A percentile compares a stretch with the other conserved stretches of the same genome.
These are phyloP conservation scores for Candida namnaoensis DNA, from an alignment of 805 yeast genomes.

Conservation along the genomic window DNA sequence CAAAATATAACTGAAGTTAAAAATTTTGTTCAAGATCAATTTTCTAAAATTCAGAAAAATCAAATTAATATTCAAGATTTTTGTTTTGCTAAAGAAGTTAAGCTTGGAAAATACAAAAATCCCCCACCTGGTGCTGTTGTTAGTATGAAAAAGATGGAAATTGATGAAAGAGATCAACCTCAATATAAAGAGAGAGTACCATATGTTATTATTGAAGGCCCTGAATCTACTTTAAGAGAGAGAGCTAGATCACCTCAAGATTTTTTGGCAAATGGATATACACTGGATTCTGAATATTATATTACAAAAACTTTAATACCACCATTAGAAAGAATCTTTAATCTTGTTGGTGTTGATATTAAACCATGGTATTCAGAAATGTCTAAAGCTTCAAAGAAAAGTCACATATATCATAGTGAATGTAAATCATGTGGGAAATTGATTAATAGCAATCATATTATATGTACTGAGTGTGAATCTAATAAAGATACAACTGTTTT, in stretches of 20 bases:
- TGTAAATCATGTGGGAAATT: slow-evolving; percentile 13
- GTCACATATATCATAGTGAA: slow-evolving; percentile 21
- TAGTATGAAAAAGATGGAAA: slow-evolving; percentile 49
- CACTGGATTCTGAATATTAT: slow-evolving; percentile 77
- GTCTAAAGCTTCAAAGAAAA: slow-evolving; percentile 32
- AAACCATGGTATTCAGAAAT: slow-evolving; percentile 67
- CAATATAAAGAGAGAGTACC: slow-evolving; percentile 87
- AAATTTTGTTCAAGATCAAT: slow-evolving; percentile 53
- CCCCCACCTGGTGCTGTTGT: slow-evolving; percentile 91
- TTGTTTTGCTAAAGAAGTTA: slow-evolving; percentile 86
- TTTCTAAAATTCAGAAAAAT: slow-evolving; percentile 54
- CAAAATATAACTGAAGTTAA: slow-evolving; percentile 66
- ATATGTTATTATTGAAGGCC: slow-evolving; percentile 65
- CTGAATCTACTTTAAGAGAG: slow-evolving; percentile 56
- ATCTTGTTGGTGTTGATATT: slow-evolving; percentile 74
- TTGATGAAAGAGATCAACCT: slow-evolving; percentile 71
- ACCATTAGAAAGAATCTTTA: slow-evolving; percentile 80
- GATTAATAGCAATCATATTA: slow-evolving; percentile 4
- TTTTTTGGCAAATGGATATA: slow-evolving; percentile 36
- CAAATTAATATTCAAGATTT: slow-evolving; percentile 70
- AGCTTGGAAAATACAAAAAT: slow-evolving; percentile 73
- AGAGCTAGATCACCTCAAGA: slow-evolving; percentile 76
- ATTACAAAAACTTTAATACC: slow-evolving; percentile 80
- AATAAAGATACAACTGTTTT: slow-evolving; percentile 28
- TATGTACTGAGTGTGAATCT: slow-evolving; percentile 26